Evolutionary conservation across 768 basidiomycete genomes (phyloP), one percentile per base, ranked within the genome.

Genomic region (Russula vinacea): DNA sequence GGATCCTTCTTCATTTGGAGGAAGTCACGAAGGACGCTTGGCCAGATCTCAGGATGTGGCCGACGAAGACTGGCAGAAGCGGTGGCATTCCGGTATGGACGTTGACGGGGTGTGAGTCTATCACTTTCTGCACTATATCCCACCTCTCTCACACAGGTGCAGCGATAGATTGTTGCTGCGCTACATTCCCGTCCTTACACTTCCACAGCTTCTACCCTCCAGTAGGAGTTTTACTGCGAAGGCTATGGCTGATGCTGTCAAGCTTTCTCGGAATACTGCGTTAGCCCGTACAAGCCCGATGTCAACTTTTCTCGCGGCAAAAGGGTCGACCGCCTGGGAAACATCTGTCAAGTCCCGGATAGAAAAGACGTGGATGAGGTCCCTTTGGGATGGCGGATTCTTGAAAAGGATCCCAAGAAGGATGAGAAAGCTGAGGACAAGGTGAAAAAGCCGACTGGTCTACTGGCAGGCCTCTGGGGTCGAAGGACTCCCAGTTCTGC

Each of bases 271-370:
- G 64, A 82, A 88, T 68, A 72, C 80, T 52, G 73, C 82, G 5
- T 71, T 83, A 26, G 79, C 84, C 4, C 80, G 79, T 19, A 72
- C 69, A 32, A 89, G 90, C 67, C 90, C 90, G 2, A 79, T 93
- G 72, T 79, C 86, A n/a, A 78, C 84, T 62, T 85, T 88, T 67
- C 70, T 89, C 47, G 78, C 84, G 6, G 84, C 87, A 0, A 90
- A 87, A 73, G 89, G 89, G 1, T 86, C 87, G 5, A 81, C 83
- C 22, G 84, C 88, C 24, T 92, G 91, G 91, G 88, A 91, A 71
- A 79, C 79, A 7, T 81, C 86, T 19, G 76, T 90, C 0, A 89
- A 84, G 72, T 76, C 82, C 3, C 77, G 76, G 53, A 78, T 80
- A 35, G 83, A 82, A 13, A 62, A 77, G 40, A 66, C 76, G 76